Evolutionary conservation across 352 stramenopile species (phyloP).

Genomic region (Pythium pyrilobum): DNA sequence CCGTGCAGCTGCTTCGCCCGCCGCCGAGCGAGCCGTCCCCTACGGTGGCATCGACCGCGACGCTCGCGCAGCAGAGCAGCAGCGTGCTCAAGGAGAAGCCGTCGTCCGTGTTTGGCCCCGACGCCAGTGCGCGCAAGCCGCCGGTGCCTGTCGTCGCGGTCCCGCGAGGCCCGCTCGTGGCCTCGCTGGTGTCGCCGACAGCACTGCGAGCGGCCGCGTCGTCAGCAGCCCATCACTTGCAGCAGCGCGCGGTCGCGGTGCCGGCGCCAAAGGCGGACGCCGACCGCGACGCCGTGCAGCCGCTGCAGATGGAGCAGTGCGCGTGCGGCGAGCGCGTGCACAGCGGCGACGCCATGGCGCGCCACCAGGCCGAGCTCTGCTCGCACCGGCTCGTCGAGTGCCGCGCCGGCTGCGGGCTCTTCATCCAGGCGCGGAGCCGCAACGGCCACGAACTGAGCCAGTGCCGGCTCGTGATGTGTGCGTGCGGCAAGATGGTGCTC

Average conservation of each 20-base stretch:
- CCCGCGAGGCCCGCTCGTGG: not conserved
- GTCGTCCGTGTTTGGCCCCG: conserved; percentile 22
- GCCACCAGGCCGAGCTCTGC: conserved; percentile 29
- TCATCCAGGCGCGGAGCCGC: conserved; percentile 42
- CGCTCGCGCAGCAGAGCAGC: conserved; percentile 21
- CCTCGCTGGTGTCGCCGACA: not conserved
- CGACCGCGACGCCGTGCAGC: not conserved
- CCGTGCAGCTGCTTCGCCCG: conserved; percentile 21
- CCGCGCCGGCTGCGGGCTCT: conserved; percentile 41
- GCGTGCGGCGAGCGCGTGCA: conserved; percentile 35
- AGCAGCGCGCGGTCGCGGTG: not conserved
- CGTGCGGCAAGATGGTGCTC: conserved; percentile 61
- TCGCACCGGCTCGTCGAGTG: conserved; percentile 43
- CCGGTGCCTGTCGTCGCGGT: not conserved
- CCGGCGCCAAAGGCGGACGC: not conserved
- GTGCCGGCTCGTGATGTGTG: conserved; percentile 57
- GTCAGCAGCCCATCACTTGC: not conserved
- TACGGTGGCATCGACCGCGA: not conserved
- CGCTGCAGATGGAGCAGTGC: conserved; percentile 21
- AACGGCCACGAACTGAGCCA: conserved; percentile 66
- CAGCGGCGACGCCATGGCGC: conserved; percentile 13
- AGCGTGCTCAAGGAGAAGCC: conserved; percentile 22
- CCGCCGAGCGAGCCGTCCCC: not conserved
- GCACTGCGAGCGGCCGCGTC: not conserved
- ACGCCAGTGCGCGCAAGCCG: conserved; percentile 4